Conservation (phyloP, 108 stramenopile species). For the Stephanodiscus triporus region DNA sequence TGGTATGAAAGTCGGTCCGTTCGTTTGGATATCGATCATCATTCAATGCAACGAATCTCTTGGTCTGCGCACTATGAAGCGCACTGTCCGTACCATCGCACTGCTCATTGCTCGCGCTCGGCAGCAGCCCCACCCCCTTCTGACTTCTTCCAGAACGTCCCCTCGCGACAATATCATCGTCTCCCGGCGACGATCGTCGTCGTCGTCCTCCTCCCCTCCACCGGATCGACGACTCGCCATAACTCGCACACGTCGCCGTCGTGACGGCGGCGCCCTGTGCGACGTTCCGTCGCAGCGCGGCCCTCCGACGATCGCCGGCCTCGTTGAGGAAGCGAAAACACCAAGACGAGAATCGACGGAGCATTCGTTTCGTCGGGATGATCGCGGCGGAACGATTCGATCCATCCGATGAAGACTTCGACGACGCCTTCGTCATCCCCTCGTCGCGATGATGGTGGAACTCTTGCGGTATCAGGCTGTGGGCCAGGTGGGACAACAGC, state of each 20-base stretch:
- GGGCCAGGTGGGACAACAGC: slow-evolving; percentile 42
- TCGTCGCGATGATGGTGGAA: slow-evolving; percentile 14
- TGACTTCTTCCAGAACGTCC: too few species aligned
- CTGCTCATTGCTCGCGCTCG: too few species aligned
- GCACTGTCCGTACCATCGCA: too few species aligned
- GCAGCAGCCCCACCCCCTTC: too few species aligned
- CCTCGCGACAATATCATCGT: slow-evolving; percentile 11
- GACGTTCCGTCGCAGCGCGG: slow-evolving; percentile 29
- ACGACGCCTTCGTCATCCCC: too few species aligned
- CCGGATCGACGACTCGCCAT: too few species aligned
- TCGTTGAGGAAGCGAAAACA: slow-evolving; percentile 60
- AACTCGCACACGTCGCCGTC: background rate
- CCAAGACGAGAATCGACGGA: slow-evolving; percentile 45
- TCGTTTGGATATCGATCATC: background rate
- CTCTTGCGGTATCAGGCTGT: slow-evolving; percentile 63
- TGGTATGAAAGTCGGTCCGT: background rate
- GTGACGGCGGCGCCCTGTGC: slow-evolving; percentile 52
- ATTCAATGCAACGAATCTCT: background rate
- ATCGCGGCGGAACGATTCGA: background rate
- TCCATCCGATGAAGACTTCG: background rate
- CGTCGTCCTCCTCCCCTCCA: too few species aligned
- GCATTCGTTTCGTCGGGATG: slow-evolving; percentile 18
- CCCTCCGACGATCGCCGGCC: slow-evolving; percentile 40
- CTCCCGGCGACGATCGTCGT: background rate
- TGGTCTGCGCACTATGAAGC: background rate